These are phyloP conservation scores for Hemileia vastatrix DNA, from an alignment of 1,284 basidiomycete genomes.

Conservation along the genomic window DNA sequence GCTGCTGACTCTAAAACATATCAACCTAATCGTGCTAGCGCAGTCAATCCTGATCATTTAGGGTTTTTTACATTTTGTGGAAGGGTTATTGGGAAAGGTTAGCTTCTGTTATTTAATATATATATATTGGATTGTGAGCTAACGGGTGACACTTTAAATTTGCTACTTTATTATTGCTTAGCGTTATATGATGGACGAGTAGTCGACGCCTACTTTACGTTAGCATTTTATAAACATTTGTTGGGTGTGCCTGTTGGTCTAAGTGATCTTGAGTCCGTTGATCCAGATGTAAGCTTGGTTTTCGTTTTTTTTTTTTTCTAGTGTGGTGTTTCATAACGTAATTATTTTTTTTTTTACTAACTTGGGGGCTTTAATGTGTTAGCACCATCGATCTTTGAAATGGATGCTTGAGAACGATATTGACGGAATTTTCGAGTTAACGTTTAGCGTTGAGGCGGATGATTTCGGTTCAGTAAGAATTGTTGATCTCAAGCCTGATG, in stretches of 20 bases:
- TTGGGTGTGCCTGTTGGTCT: conserved; percentile 85
- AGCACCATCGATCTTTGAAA: conserved; percentile 49
- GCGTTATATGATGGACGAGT: conserved; percentile 91
- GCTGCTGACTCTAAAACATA: conserved; percentile 88
- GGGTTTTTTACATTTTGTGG: conserved; percentile 99
- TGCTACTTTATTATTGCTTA: conserved; percentile 48
- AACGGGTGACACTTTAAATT: too few relatives aligned
- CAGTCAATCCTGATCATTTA: conserved; percentile 76
- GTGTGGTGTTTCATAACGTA: too few relatives aligned
- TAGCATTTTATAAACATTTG: conserved; percentile 75
- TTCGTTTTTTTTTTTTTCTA: not conserved
- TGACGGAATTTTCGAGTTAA: conserved; percentile 38
- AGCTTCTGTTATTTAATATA: not conserved
- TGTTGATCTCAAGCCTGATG: conserved; percentile 73
- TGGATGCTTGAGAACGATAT: conserved; percentile 81
- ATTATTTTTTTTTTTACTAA: too few relatives aligned
- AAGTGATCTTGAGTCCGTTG: conserved; percentile 87
- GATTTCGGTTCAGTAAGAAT: conserved; percentile 82
- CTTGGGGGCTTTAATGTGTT: not conserved
- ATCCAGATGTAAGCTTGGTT: conserved; percentile 55
- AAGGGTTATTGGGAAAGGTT: conserved; percentile 66
- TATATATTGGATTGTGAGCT: too few relatives aligned
- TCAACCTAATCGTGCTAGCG: conserved; percentile 87
- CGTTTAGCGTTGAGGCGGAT: conserved; percentile 48
- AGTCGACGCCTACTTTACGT: conserved; percentile 94